Percentiles rank a stretch among this genome's conserved stretches.
Evolutionary conservation across 805 yeast genomes (phyloP).

Genomic region (Suhomyces faveliae): DNA sequence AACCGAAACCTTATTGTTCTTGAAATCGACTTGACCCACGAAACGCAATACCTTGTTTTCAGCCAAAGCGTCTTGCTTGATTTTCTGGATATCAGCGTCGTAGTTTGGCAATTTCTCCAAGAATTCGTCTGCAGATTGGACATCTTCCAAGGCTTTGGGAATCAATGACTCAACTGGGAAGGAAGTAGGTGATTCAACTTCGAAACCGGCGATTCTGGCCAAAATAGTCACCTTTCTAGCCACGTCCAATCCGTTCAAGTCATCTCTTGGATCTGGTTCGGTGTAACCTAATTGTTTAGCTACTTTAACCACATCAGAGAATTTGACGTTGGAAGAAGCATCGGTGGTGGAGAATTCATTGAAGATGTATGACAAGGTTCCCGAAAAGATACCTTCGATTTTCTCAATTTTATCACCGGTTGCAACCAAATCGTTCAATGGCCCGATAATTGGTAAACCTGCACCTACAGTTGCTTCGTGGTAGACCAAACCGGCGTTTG

Average conservation of each 20-base stretch:
- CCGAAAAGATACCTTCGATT: slow-evolving; percentile 95
- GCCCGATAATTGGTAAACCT: slow-evolving; percentile 89
- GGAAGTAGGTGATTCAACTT: slow-evolving; percentile 82
- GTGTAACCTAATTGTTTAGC: slow-evolving; percentile 95
- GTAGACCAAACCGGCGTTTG: slow-evolving; percentile 72
- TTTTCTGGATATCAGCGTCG: slow-evolving; percentile 73
- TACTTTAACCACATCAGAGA: slow-evolving; percentile 83
- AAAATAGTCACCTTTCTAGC: slow-evolving; percentile 97
- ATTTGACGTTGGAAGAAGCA: slow-evolving; percentile 58
- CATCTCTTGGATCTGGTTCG: slow-evolving; percentile 99
- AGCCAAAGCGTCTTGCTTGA: slow-evolving; percentile 77
- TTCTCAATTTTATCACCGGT: slow-evolving; percentile 92
- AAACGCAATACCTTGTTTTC: slow-evolving; percentile 89
- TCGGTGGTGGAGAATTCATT: slow-evolving; percentile 81
- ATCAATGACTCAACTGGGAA: slow-evolving; percentile 94
- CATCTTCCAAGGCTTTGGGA: slow-evolving; percentile 79
- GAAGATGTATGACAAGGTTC: slow-evolving; percentile 92
- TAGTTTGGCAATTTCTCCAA: slow-evolving; percentile 76
- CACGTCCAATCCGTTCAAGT: slow-evolving; percentile 94
- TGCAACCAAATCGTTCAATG: slow-evolving; percentile 80
- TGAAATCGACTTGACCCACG: slow-evolving; percentile 86
- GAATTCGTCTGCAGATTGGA: slow-evolving; percentile 73
- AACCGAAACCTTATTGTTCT: slow-evolving; percentile 68
- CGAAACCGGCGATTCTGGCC: slow-evolving; percentile 87
- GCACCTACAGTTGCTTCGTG: slow-evolving; percentile 99